A percentile compares a stretch with the other conserved stretches of the same genome.
Conservation (phyloP, 2,329 filamentous ascomycete species). For the Metarhizium anisopliae region DNA sequence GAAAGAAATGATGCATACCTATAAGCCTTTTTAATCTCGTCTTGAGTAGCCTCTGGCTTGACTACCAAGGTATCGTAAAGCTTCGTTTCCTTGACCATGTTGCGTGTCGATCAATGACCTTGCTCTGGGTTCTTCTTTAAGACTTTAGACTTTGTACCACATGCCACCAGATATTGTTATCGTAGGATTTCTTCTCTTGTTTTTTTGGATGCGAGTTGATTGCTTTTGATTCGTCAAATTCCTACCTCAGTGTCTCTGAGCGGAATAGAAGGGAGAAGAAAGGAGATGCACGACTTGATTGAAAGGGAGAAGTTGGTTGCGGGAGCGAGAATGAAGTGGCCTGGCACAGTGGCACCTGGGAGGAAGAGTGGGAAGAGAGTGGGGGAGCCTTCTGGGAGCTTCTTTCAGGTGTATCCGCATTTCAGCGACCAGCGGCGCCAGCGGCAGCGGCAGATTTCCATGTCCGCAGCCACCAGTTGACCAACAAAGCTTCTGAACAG, state of each 20-base stretch:
- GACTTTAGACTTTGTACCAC: not conserved
- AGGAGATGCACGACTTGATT: not conserved
- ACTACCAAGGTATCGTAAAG: slow-evolving; percentile 82
- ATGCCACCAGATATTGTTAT: not conserved
- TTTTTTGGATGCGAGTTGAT: not conserved
- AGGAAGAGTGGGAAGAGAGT: not conserved
- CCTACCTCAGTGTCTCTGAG: not conserved
- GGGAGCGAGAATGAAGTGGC: not conserved
- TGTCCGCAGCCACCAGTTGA: not conserved
- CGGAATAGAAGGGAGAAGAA: not conserved
- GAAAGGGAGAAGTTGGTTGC: not conserved
- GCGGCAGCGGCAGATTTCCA: too few relatives aligned
- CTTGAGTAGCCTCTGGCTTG: slow-evolving; percentile 71
- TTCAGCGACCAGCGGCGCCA: too few relatives aligned
- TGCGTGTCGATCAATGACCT: slow-evolving; percentile 18
- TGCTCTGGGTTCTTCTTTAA: not conserved
- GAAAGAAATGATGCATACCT: slow-evolving; percentile 43
- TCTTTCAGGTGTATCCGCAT: not conserved
- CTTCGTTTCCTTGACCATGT: slow-evolving; percentile 91
- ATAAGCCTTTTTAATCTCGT: slow-evolving; percentile 97
- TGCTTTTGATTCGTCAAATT: not conserved
- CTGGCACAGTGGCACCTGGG: not conserved
- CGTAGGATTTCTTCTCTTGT: too few relatives aligned
- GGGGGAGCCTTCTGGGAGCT: not conserved
- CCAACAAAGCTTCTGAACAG: not conserved